These are phyloP conservation scores for Sphenostylis stenocarpa DNA, from an alignment of 306 rosid species.

Conservation along the genomic window DNA sequence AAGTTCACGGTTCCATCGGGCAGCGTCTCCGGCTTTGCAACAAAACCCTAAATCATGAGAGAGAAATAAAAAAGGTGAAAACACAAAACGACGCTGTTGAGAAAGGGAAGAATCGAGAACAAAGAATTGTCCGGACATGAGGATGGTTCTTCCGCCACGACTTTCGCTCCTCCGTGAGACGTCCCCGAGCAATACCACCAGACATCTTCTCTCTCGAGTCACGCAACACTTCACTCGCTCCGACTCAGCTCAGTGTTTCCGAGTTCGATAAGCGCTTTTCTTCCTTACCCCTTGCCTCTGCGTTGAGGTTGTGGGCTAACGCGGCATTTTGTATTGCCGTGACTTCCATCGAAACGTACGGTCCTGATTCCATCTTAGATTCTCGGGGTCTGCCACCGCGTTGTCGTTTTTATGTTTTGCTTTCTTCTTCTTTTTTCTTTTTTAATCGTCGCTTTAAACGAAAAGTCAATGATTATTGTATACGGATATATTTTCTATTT, in stretches of 20 bases:
- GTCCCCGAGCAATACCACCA: conserved; percentile 85
- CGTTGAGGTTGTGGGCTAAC: background rate
- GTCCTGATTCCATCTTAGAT: conserved; percentile 41
- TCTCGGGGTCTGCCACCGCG: background rate
- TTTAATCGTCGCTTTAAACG: no score
- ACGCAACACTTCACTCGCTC: conserved; percentile 8
- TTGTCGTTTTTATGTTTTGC: background rate
- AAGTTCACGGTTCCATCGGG: no score
- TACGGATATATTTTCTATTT: no score
- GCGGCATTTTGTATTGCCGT: background rate
- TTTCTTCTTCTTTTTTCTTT: background rate
- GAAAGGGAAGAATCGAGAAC: background rate
- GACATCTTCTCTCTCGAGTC: background rate
- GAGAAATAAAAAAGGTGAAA: background rate
- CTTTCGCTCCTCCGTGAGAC: conserved; percentile 88
- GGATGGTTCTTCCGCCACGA: conserved; percentile 97
- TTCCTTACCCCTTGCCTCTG: background rate
- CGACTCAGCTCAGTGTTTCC: background rate
- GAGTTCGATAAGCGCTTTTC: background rate
- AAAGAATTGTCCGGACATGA: conserved; percentile 56
- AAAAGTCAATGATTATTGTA: no score
- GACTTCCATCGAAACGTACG: conserved; percentile 32
- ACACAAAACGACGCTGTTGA: background rate
- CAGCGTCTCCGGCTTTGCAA: no score
- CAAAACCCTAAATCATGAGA: conserved; percentile 57